Conservation (phyloP, 805 yeast genomes). For the Starmerella potacharoeniae region DNA sequence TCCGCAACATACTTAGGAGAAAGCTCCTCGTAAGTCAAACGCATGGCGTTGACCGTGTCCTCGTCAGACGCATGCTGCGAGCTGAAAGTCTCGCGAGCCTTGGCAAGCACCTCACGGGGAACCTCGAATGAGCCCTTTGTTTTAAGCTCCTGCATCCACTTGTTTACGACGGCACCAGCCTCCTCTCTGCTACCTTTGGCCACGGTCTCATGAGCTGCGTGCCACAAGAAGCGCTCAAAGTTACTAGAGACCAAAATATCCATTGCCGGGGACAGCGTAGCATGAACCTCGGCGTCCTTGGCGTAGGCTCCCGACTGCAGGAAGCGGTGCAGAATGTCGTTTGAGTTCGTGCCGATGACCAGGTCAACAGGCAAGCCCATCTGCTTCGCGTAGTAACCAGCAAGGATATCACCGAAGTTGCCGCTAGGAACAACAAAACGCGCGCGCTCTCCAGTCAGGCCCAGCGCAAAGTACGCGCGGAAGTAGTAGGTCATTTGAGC, state of each 20-base stretch:
- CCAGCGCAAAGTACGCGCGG: conserved; percentile 72
- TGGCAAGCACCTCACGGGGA: conserved; percentile 47
- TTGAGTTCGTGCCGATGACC: conserved; percentile 90
- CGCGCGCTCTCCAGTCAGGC: conserved; percentile 32
- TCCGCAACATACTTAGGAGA: conserved; percentile 68
- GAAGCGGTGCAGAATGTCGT: conserved; percentile 90
- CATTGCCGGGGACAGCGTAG: conserved; percentile 96
- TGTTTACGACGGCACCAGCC: conserved; percentile 62
- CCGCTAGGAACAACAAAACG: conserved; percentile 95
- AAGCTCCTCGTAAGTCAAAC: conserved; percentile 47
- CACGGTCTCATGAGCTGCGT: conserved; percentile 63
- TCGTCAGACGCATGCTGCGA: conserved; percentile 71
- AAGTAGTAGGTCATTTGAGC: conserved; percentile 97
- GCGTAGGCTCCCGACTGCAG: conserved; percentile 76
- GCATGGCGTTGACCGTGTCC: conserved; percentile 72
- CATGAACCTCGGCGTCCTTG: conserved; percentile 61
- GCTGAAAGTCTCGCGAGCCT: conserved; percentile 59
- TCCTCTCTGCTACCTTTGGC: conserved; percentile 41
- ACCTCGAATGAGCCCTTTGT: conserved; percentile 65
- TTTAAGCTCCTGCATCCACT: conserved; percentile 74
- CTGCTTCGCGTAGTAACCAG: conserved; percentile 86
- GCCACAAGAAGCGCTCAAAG: conserved; percentile 95
- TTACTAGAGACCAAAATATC: conserved; percentile 91
- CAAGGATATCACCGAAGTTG: conserved; percentile 95
- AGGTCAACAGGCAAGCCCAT: conserved; percentile 92